A percentile compares a stretch with the other conserved stretches of the same genome.
Conservation (phyloP, 75 land plant genomes). For the Pinus albicaulis region DNA sequence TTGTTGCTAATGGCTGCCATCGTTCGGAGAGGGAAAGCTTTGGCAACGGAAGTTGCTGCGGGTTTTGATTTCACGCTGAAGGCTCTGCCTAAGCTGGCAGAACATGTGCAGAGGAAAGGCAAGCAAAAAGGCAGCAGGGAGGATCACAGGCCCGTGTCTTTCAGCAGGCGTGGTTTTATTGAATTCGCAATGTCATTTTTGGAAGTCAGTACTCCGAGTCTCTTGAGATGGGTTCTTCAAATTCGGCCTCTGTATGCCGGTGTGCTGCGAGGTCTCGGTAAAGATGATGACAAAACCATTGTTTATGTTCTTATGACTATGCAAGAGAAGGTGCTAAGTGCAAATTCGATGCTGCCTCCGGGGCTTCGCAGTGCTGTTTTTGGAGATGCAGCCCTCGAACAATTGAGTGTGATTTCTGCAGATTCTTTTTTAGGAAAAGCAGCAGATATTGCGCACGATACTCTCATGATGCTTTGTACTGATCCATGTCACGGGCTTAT, state of each 20-base stretch:
- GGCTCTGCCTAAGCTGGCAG: slow-evolving; percentile 56
- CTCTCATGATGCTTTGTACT: slow-evolving; percentile 72
- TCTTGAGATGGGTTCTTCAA: slow-evolving; percentile 83
- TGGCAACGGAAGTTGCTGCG: slow-evolving; percentile 75
- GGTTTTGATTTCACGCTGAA: slow-evolving; percentile 74
- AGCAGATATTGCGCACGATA: slow-evolving; percentile 56
- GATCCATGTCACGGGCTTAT: slow-evolving; percentile 85
- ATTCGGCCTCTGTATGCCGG: slow-evolving; percentile 72
- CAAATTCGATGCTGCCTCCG: slow-evolving; percentile 61
- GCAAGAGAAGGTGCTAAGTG: slow-evolving; percentile 55
- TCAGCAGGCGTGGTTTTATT: slow-evolving; percentile 60
- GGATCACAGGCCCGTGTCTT: slow-evolving; percentile 13
- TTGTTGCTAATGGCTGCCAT: slow-evolving; percentile 60
- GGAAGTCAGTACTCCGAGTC: slow-evolving; percentile 74
- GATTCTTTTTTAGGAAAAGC: slow-evolving; percentile 29
- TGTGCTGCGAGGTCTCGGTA: slow-evolving; percentile 68
- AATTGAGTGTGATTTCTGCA: slow-evolving; percentile 61
- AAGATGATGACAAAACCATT: slow-evolving; percentile 72
- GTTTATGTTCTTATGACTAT: slow-evolving; percentile 55
- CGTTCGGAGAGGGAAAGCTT: slow-evolving; percentile 55
- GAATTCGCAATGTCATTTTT: slow-evolving; percentile 92
- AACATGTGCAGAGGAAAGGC: slow-evolving; percentile 2
- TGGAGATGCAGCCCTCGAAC: slow-evolving; percentile 89
- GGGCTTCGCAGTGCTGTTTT: slow-evolving; percentile 86
- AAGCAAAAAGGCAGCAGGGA: slow-evolving; percentile 8